phyloP scores from a whole-genome alignment of 306 rosid genomes.

The Vigna radiata region DNA sequence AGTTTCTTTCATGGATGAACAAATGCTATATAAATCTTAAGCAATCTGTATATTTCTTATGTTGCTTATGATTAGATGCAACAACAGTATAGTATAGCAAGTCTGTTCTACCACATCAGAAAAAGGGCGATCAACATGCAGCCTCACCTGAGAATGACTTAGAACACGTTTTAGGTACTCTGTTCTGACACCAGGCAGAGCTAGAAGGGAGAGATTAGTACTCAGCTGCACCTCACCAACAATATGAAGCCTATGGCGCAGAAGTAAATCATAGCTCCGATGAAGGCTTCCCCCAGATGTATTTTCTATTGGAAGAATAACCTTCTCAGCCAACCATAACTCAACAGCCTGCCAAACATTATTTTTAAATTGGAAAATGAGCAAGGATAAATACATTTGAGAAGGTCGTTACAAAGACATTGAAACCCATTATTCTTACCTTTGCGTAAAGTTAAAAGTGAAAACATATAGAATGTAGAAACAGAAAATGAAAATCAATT shows the following conservation, averaged over 20 bases:
- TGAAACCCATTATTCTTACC: neutral
- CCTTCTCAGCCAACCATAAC: slow-evolving; percentile 72
- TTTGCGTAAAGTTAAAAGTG: neutral
- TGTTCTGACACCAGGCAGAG: slow-evolving; percentile 67
- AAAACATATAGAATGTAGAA: too few relatives aligned
- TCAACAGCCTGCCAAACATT: slow-evolving; percentile 67
- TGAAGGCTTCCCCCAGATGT: slow-evolving; percentile 79
- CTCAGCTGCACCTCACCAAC: slow-evolving; percentile 81
- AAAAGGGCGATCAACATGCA: slow-evolving; percentile 10
- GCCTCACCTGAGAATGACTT: slow-evolving; percentile 73
- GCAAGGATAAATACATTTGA: slow-evolving; percentile 9
- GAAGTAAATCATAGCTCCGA: slow-evolving; percentile 82
- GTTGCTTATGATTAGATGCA: slow-evolving; percentile 36
- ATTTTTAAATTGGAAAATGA: slow-evolving; percentile 12
- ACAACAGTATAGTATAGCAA: neutral
- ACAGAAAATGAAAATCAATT: too few relatives aligned
- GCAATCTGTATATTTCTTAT: neutral
- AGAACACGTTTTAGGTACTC: slow-evolving; percentile 69
- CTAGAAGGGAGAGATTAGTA: slow-evolving; percentile 68
- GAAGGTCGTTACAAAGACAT: slow-evolving; percentile 36
- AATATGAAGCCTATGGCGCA: slow-evolving; percentile 81
- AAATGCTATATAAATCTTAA: neutral
- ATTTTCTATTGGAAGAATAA: slow-evolving; percentile 73
- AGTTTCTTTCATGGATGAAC: neutral
- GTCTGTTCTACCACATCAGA: neutral